phyloP scores from a whole-genome alignment of 208 protist species.

The Acanthamoeba triangularis region DNA sequence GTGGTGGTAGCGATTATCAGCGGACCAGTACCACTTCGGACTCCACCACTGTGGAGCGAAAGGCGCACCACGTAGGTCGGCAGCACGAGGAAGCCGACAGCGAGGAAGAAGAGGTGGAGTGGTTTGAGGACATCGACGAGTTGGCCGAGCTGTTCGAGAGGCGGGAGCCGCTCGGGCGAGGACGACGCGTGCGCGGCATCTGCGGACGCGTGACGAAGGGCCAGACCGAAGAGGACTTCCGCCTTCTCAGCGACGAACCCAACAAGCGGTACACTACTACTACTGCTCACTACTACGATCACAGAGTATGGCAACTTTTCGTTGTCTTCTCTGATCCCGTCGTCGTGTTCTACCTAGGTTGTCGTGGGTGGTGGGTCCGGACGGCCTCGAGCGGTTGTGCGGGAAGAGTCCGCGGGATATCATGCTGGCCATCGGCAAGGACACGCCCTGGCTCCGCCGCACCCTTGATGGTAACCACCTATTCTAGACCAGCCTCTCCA shows the following conservation, averaged over 20 bases:
- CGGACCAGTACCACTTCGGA: background rate
- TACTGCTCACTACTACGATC: too few species aligned
- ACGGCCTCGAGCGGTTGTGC: conserved; percentile 21
- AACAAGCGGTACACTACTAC: background rate
- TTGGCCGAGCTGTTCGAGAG: conserved; percentile 30
- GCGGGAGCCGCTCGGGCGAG: background rate
- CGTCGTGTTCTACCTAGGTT: background rate
- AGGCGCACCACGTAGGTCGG: background rate
- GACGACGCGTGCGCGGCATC: background rate
- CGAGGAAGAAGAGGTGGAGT: background rate
- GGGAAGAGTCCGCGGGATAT: conserved; percentile 40
- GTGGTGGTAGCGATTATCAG: too few species aligned
- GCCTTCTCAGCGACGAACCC: conserved; percentile 36
- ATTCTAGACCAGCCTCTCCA: background rate
- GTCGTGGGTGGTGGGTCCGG: conserved; percentile 56
- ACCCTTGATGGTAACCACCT: background rate
- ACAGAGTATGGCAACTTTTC: too few species aligned
- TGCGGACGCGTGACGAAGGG: conserved; percentile 61
- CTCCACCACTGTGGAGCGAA: background rate
- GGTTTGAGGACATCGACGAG: background rate
- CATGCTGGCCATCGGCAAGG: conserved; percentile 55
- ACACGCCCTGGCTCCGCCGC: conserved; percentile 10
- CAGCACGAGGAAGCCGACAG: background rate
- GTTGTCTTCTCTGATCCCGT: too few species aligned
- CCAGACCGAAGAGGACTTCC: conserved; percentile 39